Conservation (phyloP, 2,329 filamentous ascomycete genomes). For the Botrytis squamosa region DNA sequence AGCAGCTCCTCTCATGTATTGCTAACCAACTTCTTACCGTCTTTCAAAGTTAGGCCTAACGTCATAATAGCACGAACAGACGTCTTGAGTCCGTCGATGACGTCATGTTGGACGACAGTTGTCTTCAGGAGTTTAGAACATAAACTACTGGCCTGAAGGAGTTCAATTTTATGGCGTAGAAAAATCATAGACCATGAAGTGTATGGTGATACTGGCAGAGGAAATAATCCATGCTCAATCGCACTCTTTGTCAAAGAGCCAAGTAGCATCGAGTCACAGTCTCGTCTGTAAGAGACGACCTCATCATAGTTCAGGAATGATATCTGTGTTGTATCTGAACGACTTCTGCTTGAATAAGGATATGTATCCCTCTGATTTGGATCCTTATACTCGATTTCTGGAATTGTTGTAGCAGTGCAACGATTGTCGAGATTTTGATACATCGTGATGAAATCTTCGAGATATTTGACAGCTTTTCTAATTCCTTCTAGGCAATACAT, state of each 20-base stretch:
- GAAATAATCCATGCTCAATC: background rate
- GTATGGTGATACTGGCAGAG: background rate
- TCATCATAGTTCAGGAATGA: background rate
- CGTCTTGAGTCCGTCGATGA: background rate
- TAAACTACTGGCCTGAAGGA: background rate
- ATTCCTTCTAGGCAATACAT: background rate
- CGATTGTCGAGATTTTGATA: background rate
- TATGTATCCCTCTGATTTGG: too few species aligned
- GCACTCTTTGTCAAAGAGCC: background rate
- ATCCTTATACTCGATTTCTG: background rate
- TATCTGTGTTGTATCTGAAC: too few species aligned
- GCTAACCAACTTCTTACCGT: too few species aligned
- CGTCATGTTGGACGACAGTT: background rate
- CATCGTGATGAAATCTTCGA: background rate
- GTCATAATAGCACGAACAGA: background rate
- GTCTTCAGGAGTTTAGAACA: background rate
- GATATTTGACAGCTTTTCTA: background rate
- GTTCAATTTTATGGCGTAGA: background rate
- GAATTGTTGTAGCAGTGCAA: background rate
- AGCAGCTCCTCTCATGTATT: too few species aligned
- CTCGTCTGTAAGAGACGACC: background rate
- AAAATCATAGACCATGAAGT: background rate
- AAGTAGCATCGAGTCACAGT: slow-evolving; percentile 15
- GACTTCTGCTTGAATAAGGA: too few species aligned
- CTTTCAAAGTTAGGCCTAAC: too few species aligned